Conservation (phyloP, 352 stramenopile genomes). For the Phytophthora melonis region DNA sequence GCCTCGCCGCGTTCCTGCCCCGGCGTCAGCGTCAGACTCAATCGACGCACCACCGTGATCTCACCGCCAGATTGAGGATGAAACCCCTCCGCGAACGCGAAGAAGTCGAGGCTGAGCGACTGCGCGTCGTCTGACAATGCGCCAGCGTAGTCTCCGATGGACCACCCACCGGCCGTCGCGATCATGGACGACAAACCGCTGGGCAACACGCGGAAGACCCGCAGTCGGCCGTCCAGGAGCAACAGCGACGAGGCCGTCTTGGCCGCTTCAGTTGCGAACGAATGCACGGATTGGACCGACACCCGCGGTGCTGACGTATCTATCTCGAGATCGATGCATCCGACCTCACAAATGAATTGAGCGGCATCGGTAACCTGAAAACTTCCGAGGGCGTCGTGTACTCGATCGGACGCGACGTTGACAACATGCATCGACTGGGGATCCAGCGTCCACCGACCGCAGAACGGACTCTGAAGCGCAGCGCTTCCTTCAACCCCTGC, state of each 20-base stretch:
- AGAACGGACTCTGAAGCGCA: background rate
- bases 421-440: background rate
- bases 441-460: background rate
- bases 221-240: background rate
- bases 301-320: background rate
- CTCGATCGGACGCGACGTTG: background rate
- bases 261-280: background rate
- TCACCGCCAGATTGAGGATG: background rate
- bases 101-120: background rate
- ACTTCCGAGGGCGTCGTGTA: background rate
- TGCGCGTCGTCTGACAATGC: background rate
- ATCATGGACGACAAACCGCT: constrained; percentile 4
- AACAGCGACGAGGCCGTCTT: background rate
- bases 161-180: background rate
- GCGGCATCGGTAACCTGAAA: background rate
- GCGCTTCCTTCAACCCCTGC: too few species aligned
- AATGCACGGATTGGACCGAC: background rate
- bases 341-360: background rate
- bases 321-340: background rate
- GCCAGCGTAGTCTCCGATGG: constrained; percentile 1
- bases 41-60: background rate
- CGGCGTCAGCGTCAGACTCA: background rate
- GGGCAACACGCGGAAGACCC: background rate
- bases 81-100: background rate
- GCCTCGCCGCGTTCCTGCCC: background rate